Percentiles rank a stretch among this genome's conserved stretches.
phyloP scores from a whole-genome alignment of 2,329 filamentous ascomycete species.

The Penicillium sp. region DNA sequence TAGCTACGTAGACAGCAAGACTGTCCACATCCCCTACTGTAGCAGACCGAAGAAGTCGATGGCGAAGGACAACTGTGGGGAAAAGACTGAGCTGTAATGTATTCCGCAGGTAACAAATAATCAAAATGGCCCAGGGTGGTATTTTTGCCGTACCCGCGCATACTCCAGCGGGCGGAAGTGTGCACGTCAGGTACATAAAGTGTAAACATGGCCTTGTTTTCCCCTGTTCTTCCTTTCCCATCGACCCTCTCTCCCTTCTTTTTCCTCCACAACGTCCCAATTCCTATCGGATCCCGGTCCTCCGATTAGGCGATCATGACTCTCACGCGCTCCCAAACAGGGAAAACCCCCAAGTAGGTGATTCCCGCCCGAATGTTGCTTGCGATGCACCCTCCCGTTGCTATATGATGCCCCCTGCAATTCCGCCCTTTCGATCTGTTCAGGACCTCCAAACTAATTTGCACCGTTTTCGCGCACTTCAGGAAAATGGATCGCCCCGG shows the following conservation, averaged over 20 bases:
- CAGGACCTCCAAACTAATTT: slow-evolving; percentile 5
- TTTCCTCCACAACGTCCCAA: slow-evolving; percentile 6
- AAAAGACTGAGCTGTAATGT: slow-evolving; percentile 12
- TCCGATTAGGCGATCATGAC: slow-evolving; percentile 37
- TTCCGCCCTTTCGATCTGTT: background rate
- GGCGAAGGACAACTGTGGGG: slow-evolving; percentile 4
- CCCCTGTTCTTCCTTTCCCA: background rate
- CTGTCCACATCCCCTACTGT: background rate
- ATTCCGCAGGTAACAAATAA: slow-evolving; percentile 4
- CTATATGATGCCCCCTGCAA: slow-evolving; percentile 13
- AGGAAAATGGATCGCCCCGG: slow-evolving; percentile 52
- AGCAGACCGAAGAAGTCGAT: background rate
- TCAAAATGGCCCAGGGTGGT: background rate
- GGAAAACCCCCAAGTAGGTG: slow-evolving; percentile 50
- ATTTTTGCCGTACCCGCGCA: slow-evolving; percentile 9
- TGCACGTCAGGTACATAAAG: slow-evolving; percentile 6
- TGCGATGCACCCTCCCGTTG: slow-evolving; percentile 8
- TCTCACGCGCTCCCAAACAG: slow-evolving; percentile 49
- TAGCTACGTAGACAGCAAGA: background rate
- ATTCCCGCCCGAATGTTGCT: slow-evolving; percentile 12
- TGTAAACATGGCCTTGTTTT: slow-evolving; percentile 20
- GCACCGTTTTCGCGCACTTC: slow-evolving; percentile 5
- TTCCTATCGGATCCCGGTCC: slow-evolving; percentile 16
- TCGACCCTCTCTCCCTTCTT: slow-evolving; percentile 5
- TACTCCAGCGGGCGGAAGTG: slow-evolving; percentile 5